Evolutionary conservation across 208 protist genomes (phyloP).

Genomic region (Acanthamoeba healyi): DNA sequence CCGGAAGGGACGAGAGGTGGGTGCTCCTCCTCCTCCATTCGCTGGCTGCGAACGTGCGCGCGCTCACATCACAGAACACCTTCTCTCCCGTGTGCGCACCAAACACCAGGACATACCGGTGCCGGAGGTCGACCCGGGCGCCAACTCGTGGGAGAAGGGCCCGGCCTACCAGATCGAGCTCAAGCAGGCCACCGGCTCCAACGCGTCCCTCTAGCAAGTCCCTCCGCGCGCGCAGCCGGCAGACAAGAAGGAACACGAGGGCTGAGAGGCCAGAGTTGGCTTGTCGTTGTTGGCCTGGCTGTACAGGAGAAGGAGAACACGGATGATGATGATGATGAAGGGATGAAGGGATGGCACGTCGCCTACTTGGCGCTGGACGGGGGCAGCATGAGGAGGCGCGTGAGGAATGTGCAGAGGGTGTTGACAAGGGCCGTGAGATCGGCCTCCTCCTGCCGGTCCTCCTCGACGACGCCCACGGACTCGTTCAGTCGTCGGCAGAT

Average conservation of each 20-base stretch:
- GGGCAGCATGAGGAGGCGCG: background rate
- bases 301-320: no score
- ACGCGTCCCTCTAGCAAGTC: no score
- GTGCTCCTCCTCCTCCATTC: background rate
- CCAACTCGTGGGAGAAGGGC: background rate
- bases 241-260: no score
- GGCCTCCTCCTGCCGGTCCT: constrained; percentile 5
- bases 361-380: background rate
- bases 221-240: no score
- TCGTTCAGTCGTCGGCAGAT: constrained; percentile 5
- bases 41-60: no score
- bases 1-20: constrained; percentile 26
- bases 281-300: no score
- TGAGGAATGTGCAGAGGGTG: constrained; percentile 18
- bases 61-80: no score
- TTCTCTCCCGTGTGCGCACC: background rate
- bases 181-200: no score
- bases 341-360: no score
- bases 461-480: background rate
- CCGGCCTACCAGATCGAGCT: background rate
- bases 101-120: background rate
- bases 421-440: background rate
- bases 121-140: background rate
- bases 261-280: no score
- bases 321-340: no score